Percentiles rank a stretch among this genome's conserved stretches.
phyloP scores from a whole-genome alignment of 1,284 basidiomycete genomes.

The Schizopora paradoxa region DNA sequence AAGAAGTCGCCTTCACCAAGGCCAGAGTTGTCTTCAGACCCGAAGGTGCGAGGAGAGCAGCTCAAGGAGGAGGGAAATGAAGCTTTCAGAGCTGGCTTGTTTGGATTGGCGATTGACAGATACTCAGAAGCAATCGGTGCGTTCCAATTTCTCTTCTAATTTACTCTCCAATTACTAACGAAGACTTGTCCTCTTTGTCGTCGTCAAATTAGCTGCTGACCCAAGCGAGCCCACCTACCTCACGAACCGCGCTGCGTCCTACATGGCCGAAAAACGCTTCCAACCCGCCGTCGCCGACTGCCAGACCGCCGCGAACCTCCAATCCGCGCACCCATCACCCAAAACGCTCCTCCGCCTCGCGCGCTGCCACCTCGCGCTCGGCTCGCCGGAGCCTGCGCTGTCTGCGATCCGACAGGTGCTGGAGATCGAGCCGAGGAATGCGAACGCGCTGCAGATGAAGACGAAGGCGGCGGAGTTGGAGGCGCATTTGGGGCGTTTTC shows the following conservation, averaged over 20 bases:
- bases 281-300: slow-evolving; percentile 72
- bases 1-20: slow-evolving; percentile 22
- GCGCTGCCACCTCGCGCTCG: slow-evolving; percentile 75
- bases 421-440: slow-evolving; percentile 50
- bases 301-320: slow-evolving; percentile 65
- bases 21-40: slow-evolving; percentile 22
- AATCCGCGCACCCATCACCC: slow-evolving; percentile 41
- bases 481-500: slow-evolving; percentile 59
- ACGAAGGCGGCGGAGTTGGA: slow-evolving; percentile 57
- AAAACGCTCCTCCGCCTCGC: slow-evolving; percentile 79
- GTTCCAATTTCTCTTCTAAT: slow-evolving; percentile 21
- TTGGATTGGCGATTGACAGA: slow-evolving; percentile 65
- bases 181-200: not conserved
- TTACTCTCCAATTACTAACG: slow-evolving; percentile 4
- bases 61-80: slow-evolving; percentile 71
- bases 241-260: slow-evolving; percentile 83
- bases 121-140: slow-evolving; percentile 76
- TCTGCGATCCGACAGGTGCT: slow-evolving; percentile 56
- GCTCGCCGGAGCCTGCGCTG: slow-evolving; percentile 57
- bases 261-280: slow-evolving; percentile 79
- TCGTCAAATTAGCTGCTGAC: slow-evolving; percentile 45
- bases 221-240: slow-evolving; percentile 69
- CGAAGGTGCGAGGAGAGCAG: slow-evolving; percentile 45
- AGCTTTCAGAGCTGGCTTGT: slow-evolving; percentile 65
- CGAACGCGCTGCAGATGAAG: slow-evolving; percentile 52